A percentile compares a stretch with the other conserved stretches of the same genome.
These are phyloP conservation scores for Gentiana straminea DNA, from an alignment of 257 asterid species.

Conservation along the genomic window DNA sequence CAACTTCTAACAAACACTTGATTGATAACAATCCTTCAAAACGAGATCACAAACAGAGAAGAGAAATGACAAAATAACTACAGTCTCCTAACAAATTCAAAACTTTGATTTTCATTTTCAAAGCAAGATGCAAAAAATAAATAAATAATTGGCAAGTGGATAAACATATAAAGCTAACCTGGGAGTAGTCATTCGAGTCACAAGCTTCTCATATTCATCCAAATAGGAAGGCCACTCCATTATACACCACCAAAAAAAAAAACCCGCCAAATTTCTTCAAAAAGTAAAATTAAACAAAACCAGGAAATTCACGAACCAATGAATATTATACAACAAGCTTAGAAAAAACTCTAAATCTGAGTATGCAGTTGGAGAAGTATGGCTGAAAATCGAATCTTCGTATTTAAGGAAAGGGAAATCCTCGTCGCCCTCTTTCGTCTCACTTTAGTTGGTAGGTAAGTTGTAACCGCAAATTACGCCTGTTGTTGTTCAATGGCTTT, in stretches of 20 bases:
- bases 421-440: slow-evolving; percentile 7
- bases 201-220: slow-evolving; percentile 88
- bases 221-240: slow-evolving; percentile 63
- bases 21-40: slow-evolving; percentile 5
- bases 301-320: too few relatives aligned
- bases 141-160: slow-evolving; percentile 14
- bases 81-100: too few relatives aligned
- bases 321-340: too few relatives aligned
- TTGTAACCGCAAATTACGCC: too few relatives aligned
- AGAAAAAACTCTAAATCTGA: not conserved
- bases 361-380: not conserved
- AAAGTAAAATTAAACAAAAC: not conserved
- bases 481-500: too few relatives aligned
- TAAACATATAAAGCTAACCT: slow-evolving; percentile 26
- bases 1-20: slow-evolving; percentile 28
- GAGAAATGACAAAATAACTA: too few relatives aligned
- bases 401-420: slow-evolving; percentile 8
- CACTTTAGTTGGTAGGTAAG: too few relatives aligned
- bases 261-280: not conserved
- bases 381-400: not conserved
- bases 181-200: slow-evolving; percentile 76
- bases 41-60: not conserved
- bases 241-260: not conserved
- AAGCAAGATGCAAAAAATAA: slow-evolving; percentile 17
- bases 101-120: not conserved